These are phyloP conservation scores for Blastomyces silverae DNA, from an alignment of 2,329 filamentous ascomycete genomes.

Conservation along the genomic window DNA sequence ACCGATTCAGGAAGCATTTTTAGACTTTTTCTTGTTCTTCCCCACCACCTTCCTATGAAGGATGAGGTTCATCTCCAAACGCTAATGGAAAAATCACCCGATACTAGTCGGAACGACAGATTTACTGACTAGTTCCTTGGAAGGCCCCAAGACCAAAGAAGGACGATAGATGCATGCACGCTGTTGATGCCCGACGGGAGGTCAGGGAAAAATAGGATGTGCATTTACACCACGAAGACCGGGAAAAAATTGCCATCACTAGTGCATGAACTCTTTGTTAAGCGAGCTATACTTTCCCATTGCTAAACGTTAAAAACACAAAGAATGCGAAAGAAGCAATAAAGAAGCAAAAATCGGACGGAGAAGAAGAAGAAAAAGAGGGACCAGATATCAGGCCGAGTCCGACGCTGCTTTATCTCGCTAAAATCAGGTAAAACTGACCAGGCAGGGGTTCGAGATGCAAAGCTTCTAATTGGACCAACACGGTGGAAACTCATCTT, in stretches of 20 bases:
- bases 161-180: background rate
- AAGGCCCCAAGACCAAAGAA: background rate
- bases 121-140: background rate
- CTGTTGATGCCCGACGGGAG: background rate
- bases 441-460: background rate
- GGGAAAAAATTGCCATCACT: background rate
- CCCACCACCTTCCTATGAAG: background rate
- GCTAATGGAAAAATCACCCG: constrained; percentile 1
- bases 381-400: background rate
- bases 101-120: background rate
- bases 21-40: too few relatives aligned
- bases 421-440: background rate
- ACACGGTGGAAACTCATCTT: background rate
- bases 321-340: background rate
- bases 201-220: background rate
- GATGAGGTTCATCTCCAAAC: background rate
- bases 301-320: background rate
- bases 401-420: background rate
- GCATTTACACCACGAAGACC: background rate
- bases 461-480: background rate
- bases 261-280: background rate
- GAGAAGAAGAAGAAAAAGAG: background rate
- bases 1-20: too few relatives aligned
- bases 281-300: background rate
- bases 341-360: background rate